A percentile compares a stretch with the other conserved stretches of the same genome.
phyloP scores from a whole-genome alignment of 176 grass and related monocot species.

The Cocos nucifera region DNA sequence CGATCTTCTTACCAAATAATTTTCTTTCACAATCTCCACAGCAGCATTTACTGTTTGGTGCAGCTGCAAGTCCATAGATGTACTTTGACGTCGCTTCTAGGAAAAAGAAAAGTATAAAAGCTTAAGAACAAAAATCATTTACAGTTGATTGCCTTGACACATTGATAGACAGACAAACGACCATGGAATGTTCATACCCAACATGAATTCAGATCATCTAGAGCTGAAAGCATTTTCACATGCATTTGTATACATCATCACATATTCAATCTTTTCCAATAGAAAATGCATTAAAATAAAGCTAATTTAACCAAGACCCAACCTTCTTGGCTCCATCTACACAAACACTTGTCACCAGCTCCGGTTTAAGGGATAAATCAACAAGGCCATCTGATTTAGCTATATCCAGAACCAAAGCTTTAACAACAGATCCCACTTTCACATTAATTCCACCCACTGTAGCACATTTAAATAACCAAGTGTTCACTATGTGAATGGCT shows the following conservation, averaged over 20 bases:
- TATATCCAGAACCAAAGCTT: slow-evolving; percentile 81
- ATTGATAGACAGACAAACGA: too few relatives aligned
- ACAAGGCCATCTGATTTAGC: slow-evolving; percentile 69
- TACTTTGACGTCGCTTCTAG: slow-evolving; percentile 63
- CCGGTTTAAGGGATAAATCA: slow-evolving; percentile 77
- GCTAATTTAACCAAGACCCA: background rate
- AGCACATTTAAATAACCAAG: background rate
- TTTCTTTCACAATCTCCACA: slow-evolving; percentile 84
- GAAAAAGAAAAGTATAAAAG: slow-evolving; percentile 17
- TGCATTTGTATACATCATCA: background rate
- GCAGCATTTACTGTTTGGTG: slow-evolving; percentile 69
- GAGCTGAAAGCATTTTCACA: background rate
- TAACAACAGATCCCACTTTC: slow-evolving; percentile 63
- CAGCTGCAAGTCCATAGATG: slow-evolving; percentile 54
- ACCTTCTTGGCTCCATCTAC: slow-evolving; percentile 59
- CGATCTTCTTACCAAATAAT: slow-evolving; percentile 51
- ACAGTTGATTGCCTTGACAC: too few relatives aligned
- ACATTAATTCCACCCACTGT: slow-evolving; percentile 45
- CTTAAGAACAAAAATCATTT: background rate
- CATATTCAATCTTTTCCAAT: background rate
- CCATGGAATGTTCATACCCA: too few relatives aligned
- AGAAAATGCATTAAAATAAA: background rate
- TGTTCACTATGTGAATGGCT: too few relatives aligned
- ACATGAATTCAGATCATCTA: too few relatives aligned
- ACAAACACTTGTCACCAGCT: slow-evolving; percentile 48